Conservation (phyloP, 1,139 yeast species). For the Pichiaceae sp. region DNA sequence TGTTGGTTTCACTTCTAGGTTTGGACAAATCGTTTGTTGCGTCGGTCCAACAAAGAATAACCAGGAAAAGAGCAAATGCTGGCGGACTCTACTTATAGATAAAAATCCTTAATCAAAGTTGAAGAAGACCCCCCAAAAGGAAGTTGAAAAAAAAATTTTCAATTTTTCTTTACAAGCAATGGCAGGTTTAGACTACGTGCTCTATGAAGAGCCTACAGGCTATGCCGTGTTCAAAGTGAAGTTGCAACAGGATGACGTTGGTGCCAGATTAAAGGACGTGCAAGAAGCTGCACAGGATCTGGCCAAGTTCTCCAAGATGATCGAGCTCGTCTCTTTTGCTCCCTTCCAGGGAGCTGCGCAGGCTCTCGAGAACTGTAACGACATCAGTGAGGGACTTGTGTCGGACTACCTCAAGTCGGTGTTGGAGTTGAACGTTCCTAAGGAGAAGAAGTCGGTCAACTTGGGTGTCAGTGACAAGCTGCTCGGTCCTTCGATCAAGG, state of each 20-base stretch:
- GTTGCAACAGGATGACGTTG: constrained; percentile 90
- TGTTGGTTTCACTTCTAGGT: constrained; percentile 12
- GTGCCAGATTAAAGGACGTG: constrained; percentile 87
- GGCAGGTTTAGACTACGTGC: constrained; percentile 72
- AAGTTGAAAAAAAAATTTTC: not conserved
- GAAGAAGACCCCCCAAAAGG: not conserved
- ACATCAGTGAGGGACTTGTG: constrained; percentile 93
- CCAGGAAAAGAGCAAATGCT: constrained; percentile 9
- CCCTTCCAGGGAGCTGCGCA: constrained; percentile 99
- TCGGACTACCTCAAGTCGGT: constrained; percentile 86
- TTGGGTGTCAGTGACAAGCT: constrained; percentile 93
- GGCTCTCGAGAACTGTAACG: constrained; percentile 96
- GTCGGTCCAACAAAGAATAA: constrained; percentile 5
- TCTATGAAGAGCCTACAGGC: constrained; percentile 98
- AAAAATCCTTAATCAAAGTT: not conserved
- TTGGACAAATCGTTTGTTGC: constrained; percentile 7
- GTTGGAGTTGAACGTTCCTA: constrained; percentile 86
- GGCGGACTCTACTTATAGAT: constrained; percentile 7
- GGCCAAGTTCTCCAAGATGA: constrained; percentile 82
- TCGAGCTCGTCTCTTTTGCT: constrained; percentile 90
- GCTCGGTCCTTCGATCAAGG: constrained; percentile 95
- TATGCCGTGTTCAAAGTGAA: constrained; percentile 93
- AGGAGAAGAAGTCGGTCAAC: constrained; percentile 52
- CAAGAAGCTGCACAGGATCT: constrained; percentile 87
- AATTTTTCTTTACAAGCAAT: not conserved